Conservation (phyloP, 2,329 filamentous ascomycete species). For the Ophiobolus disseminans region DNA sequence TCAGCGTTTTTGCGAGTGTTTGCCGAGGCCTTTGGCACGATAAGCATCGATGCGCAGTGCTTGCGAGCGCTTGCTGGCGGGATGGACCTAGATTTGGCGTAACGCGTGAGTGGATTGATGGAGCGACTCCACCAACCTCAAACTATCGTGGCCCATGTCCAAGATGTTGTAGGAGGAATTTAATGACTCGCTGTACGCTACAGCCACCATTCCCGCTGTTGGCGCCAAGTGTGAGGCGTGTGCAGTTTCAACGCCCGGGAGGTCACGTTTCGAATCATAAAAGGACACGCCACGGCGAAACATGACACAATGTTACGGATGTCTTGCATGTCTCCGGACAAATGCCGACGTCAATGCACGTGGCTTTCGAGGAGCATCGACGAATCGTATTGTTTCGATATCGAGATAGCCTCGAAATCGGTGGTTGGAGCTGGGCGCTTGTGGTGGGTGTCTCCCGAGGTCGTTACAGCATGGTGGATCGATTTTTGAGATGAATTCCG, state of each 20-base stretch:
- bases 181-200: slow-evolving; percentile 5
- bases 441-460: too few species aligned
- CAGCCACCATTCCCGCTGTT: slow-evolving; percentile 1
- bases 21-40: slow-evolving; percentile 5
- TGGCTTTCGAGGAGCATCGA: slow-evolving; percentile 8
- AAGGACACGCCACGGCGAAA: slow-evolving; percentile 29
- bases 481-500: too few species aligned
- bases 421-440: too few species aligned
- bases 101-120: slow-evolving; percentile 7
- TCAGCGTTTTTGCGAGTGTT: too few species aligned
- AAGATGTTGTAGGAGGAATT: slow-evolving; percentile 8
- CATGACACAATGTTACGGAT: slow-evolving; percentile 19
- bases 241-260: slow-evolving; percentile 26
- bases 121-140: slow-evolving; percentile 27
- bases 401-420: too few species aligned
- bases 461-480: too few species aligned
- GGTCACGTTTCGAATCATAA: slow-evolving; percentile 35
- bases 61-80: slow-evolving; percentile 4
- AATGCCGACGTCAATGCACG: slow-evolving; percentile 13
- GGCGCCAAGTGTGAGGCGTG: slow-evolving; percentile 19
- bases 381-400: slow-evolving; percentile 12
- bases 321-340: slow-evolving; percentile 11
- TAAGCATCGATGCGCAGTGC: slow-evolving; percentile 12
- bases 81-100: slow-evolving; percentile 15
- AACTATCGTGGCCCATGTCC: slow-evolving; percentile 16